phyloP scores from a whole-genome alignment of 2,329 filamentous ascomycete genomes.

The Fusarium staphyleae region DNA sequence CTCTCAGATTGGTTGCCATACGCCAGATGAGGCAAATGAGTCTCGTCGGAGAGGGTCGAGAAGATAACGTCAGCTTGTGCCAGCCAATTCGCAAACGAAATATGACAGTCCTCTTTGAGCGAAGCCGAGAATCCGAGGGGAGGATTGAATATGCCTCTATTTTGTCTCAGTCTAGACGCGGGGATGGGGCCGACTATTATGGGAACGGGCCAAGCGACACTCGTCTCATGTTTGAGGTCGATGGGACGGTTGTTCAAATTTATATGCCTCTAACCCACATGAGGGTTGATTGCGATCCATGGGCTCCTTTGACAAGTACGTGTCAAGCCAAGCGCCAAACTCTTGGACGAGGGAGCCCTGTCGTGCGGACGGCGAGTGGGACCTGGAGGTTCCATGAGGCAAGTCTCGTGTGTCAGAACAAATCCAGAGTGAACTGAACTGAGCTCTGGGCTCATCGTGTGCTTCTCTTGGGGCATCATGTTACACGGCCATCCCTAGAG shows the following conservation, averaged over 20 bases:
- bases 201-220: slow-evolving; percentile 30
- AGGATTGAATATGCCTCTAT: not conserved
- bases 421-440: slow-evolving; percentile 13
- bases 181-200: not conserved
- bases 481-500: slow-evolving; percentile 9
- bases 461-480: slow-evolving; percentile 1
- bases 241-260: slow-evolving; percentile 50
- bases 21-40: slow-evolving; percentile 17
- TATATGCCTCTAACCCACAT: slow-evolving; percentile 23
- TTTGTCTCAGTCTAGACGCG: slow-evolving; percentile 6
- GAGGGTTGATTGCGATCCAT: slow-evolving; percentile 18
- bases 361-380: slow-evolving; percentile 20
- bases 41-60: not conserved
- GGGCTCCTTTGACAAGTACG: too few relatives aligned
- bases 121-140: not conserved
- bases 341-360: slow-evolving; percentile 29
- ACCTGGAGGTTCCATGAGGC: slow-evolving; percentile 15
- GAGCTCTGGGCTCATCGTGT: slow-evolving; percentile 2
- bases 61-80: slow-evolving; percentile 26
- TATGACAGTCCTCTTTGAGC: slow-evolving; percentile 2
- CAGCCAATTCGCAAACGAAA: slow-evolving; percentile 16
- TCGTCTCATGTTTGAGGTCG: slow-evolving; percentile 58
- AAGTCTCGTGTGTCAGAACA: slow-evolving; percentile 36
- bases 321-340: slow-evolving; percentile 24
- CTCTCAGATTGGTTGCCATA: slow-evolving; percentile 30